Evolutionary conservation across 495 filamentous ascomycete genomes (phyloP).

Genomic region (Xylaria cubensis): DNA sequence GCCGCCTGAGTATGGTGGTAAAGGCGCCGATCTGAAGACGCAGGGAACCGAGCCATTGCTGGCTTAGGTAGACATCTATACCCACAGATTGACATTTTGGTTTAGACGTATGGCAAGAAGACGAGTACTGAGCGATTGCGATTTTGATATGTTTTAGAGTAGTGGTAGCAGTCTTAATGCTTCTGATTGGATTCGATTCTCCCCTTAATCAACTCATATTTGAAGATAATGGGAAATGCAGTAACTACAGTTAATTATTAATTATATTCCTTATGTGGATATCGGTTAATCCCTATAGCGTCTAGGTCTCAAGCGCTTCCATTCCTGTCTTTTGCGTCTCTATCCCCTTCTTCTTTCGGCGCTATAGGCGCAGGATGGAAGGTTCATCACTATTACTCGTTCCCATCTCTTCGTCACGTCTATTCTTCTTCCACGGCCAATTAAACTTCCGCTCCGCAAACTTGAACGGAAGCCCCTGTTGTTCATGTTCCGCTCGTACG

Average conservation of each 20-base stretch:
- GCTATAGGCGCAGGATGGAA: neutral
- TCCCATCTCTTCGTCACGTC: slow-evolving; percentile 11
- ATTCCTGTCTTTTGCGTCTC: slow-evolving; percentile 20
- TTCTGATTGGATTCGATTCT: neutral
- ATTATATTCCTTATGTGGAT: neutral
- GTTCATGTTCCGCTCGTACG: slow-evolving; percentile 53
- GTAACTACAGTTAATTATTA: neutral
- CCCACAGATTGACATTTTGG: neutral
- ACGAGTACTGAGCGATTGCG: neutral
- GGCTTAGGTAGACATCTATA: slow-evolving; percentile 28
- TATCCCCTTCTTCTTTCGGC: slow-evolving; percentile 10
- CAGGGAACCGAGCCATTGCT: slow-evolving; percentile 44
- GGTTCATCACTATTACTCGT: neutral
- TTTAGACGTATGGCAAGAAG: neutral
- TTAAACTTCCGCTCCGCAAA: slow-evolving; percentile 48
- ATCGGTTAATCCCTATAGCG: neutral
- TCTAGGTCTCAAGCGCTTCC: neutral
- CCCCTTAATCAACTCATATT: neutral
- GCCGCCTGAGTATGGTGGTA: slow-evolving; percentile 74
- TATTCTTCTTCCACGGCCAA: slow-evolving; percentile 13
- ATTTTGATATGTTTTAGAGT: neutral
- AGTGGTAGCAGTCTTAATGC: slow-evolving; percentile 8
- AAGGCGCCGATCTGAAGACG: slow-evolving; percentile 56
- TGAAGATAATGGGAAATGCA: neutral
- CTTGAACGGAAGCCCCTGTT: slow-evolving; percentile 43